Evolutionary conservation across 163 green algal species (phyloP), one percentile per base, ranked within the genome.

Genomic region (Scenedesmus sp.): DNA sequence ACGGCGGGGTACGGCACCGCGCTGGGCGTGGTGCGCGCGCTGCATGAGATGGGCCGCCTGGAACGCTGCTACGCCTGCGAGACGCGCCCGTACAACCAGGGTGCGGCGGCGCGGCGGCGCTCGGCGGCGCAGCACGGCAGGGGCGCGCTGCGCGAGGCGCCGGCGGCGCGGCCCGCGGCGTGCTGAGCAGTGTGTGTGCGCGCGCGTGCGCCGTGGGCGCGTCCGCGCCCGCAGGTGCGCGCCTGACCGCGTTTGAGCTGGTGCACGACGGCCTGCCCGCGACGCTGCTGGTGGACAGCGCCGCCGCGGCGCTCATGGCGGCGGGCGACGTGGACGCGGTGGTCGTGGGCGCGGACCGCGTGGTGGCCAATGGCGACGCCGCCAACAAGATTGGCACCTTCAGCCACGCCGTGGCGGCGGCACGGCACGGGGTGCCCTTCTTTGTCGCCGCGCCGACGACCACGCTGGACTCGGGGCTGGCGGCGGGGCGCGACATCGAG

Each of bases 231-330:
- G 24, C 83, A 94, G 93, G 94, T 31, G 87, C 95, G 0, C 89
- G 96, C 11, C 88, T 99, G 42, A 99, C 96, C 2, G 96, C 96
- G 0, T 99, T 94, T 83, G 96, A 99, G 92, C 85, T 99, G 71
- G 88, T 92, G 54, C 88, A 96, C 83, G 96, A 99, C 67, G 81
- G 87, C 34, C 85, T 99, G 63, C 96, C 96, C 4, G 86, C 88
- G 26, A 98, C 93, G 15, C 90, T 99, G 24, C 92, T 99, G 60
- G 91, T 83, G 22, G 96, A 99, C 89, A 96, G 88, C 14, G 94
- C 95, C 0, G 95, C 93, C 5, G 91, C 93, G 0, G 87, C 89
- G 0, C 88, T 98, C 5, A 95, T 98, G 94, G 80, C 79, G 0
- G 54, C 57, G 28, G 67, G 78, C 60, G 29, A 86, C 70, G 76